Evolutionary conservation across 164 flowering plant species (phyloP), one percentile per base, ranked within the genome.

Genomic region (Paratinospora sagittata): DNA sequence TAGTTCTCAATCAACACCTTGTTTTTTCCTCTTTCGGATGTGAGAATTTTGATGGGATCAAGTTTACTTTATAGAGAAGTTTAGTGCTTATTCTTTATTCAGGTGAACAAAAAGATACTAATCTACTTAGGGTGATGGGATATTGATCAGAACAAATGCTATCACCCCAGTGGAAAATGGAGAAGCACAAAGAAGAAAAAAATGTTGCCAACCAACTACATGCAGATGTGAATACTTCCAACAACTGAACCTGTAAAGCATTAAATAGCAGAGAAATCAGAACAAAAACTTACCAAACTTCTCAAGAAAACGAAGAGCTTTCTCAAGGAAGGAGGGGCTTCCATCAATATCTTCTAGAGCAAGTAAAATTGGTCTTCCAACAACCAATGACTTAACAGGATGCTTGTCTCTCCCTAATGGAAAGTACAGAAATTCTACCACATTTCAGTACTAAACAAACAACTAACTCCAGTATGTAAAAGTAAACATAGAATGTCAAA

Each of bases 341-440:
- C 99, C 99, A 85, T 96, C 99, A 76, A 93, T 96, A 84, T 96
- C 99, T 83, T 93, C 99, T 66, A 96, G 81, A n/a, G 99, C 98
- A 75, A 96, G 99, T 79, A 93, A 80, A 82, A 96, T 93, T 58
- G 99, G 99, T 62, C 98, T 83, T 68, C 99, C 99, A 77, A 93
- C 97, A 82, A 96, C 99, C 82, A 87, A 80, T 70, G 99, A 96
- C 79, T 93, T 96, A 66, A 88, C 90, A 66, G 91, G 85, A 27
- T 89, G 93, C 73, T 87, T 96, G 67, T 91, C 97, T 83, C 90
- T 90, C 99, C 98, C 99, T 96, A 80, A 27, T 67, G 37, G 23
- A 72, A 69, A 61, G 14, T 19, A 27, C 24, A 49, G 70, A 39
- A 27, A 33, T 64, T 68, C 8, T 27, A 72, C 10, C 13, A 33